phyloP scores from a whole-genome alignment of 257 asterid species.

The Paulownia fortunei region DNA sequence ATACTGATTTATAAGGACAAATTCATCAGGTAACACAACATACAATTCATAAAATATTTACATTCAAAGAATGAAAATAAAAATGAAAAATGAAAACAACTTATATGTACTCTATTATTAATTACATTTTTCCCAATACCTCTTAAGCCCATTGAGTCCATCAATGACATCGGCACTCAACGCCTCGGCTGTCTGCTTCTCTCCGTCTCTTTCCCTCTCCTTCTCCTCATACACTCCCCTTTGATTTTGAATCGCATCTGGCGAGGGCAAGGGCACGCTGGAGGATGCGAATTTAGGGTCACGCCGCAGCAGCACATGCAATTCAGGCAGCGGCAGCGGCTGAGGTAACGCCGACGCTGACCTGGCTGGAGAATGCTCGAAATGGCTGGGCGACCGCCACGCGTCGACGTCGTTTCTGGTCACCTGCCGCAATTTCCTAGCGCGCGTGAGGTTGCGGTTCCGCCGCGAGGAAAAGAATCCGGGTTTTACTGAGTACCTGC shows the following conservation, averaged over 20 bases:
- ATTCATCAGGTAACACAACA: background rate
- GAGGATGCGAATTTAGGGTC: conserved; percentile 44
- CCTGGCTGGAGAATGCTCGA: conserved; percentile 16
- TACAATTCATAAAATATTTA: background rate
- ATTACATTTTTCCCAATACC: conserved; percentile 31
- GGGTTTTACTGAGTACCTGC: conserved; percentile 39
- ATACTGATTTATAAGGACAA: background rate
- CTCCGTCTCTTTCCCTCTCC: conserved; percentile 41
- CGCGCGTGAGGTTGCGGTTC: conserved; percentile 45
- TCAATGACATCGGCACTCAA: conserved; percentile 32
- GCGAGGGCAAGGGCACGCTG: conserved; percentile 69
- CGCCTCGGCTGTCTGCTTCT: conserved; percentile 32
- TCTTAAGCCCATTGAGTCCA: conserved; percentile 37
- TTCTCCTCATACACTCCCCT: conserved; percentile 25
- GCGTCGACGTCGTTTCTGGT: conserved; percentile 42
- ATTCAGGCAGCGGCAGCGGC: conserved; percentile 83
- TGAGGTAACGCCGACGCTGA: conserved; percentile 51
- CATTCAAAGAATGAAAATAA: background rate
- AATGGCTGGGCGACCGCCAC: conserved; percentile 40
- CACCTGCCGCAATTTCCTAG: conserved; percentile 42
- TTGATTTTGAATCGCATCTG: conserved; percentile 28
- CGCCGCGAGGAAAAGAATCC: conserved; percentile 46
- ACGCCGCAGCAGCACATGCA: conserved; percentile 46
- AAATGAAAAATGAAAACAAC: background rate
- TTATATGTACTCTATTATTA: background rate